phyloP scores from a whole-genome alignment of 371 early-diverging fungal genomes.

The Thermomucor indicae-seudaticae region DNA sequence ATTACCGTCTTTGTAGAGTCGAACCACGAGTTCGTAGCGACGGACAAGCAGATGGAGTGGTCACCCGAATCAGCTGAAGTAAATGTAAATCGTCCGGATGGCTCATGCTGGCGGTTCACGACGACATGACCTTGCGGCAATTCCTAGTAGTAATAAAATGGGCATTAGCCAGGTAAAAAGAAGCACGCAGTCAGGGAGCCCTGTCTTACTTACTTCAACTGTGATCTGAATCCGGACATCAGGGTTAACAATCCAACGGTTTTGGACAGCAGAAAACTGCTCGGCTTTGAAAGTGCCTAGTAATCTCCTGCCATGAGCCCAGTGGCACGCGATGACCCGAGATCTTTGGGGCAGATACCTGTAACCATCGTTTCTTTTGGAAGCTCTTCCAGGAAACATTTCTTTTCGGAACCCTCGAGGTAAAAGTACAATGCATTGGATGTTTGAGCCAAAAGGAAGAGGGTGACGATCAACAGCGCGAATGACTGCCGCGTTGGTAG shows the following conservation, averaged over 20 bases:
- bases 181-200: constrained; percentile 1
- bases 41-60: constrained; percentile 83
- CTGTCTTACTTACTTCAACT: constrained; percentile 55
- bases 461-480: background rate
- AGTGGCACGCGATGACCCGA: background rate
- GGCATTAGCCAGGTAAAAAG: constrained; percentile 5
- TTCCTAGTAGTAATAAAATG: constrained; percentile 49
- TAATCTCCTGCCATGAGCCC: background rate
- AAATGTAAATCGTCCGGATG: constrained; percentile 82
- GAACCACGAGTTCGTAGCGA: constrained; percentile 61
- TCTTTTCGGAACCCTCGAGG: constrained; percentile 79
- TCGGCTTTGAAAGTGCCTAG: constrained; percentile 79
- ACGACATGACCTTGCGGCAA: constrained; percentile 51
- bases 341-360: constrained; percentile 43
- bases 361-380: constrained; percentile 86
- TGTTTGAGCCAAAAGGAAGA: background rate
- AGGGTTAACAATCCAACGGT: constrained; percentile 67
- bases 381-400: constrained; percentile 94
- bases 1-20: constrained; percentile 48
- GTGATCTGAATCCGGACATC: constrained; percentile 68
- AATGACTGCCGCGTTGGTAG: background rate
- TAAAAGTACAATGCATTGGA: constrained; percentile 80
- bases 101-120: constrained; percentile 68
- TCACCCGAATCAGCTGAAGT: constrained; percentile 85
- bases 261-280: constrained; percentile 64